Conservation (phyloP, 768 basidiomycete species). For the Pilatotrama ljubarskyi region DNA sequence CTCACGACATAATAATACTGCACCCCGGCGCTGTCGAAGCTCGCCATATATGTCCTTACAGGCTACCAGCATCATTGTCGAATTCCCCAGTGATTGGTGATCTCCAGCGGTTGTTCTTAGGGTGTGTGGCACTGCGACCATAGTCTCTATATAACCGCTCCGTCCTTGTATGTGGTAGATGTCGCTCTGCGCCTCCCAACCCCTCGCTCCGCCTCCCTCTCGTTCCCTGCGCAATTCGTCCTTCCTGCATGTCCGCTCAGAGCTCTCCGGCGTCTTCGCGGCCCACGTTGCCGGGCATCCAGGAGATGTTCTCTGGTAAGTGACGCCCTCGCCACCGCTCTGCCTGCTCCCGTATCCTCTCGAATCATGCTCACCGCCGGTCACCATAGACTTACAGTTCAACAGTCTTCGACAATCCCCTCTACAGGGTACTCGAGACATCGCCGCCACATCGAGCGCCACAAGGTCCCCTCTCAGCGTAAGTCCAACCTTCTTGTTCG, state of each 20-base stretch:
- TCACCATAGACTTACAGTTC: neutral
- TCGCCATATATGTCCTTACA: neutral
- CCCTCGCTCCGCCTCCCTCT: neutral
- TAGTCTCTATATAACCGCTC: conserved; percentile 13
- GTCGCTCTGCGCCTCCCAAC: neutral
- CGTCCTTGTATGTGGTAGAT: conserved; percentile 3
- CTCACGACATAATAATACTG: neutral
- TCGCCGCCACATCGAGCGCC: neutral
- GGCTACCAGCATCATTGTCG: neutral
- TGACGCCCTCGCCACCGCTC: neutral
- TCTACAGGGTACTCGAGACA: neutral
- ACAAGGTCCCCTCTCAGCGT: neutral
- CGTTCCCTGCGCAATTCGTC: neutral
- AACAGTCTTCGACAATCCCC: neutral
- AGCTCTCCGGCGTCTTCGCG: conserved; percentile 1
- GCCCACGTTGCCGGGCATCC: conserved; percentile 12
- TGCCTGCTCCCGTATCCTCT: neutral
- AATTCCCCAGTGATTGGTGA: conserved; percentile 11
- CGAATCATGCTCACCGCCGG: neutral
- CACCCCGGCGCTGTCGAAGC: conserved; percentile 9
- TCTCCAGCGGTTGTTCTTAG: conserved; percentile 11
- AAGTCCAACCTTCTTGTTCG: neutral
- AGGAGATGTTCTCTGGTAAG: conserved; percentile 13
- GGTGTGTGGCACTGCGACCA: conserved; percentile 9
- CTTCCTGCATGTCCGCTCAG: neutral